Evolutionary conservation across 345 rosid genomes (phyloP).

Genomic region (Eucalyptus marginata): DNA sequence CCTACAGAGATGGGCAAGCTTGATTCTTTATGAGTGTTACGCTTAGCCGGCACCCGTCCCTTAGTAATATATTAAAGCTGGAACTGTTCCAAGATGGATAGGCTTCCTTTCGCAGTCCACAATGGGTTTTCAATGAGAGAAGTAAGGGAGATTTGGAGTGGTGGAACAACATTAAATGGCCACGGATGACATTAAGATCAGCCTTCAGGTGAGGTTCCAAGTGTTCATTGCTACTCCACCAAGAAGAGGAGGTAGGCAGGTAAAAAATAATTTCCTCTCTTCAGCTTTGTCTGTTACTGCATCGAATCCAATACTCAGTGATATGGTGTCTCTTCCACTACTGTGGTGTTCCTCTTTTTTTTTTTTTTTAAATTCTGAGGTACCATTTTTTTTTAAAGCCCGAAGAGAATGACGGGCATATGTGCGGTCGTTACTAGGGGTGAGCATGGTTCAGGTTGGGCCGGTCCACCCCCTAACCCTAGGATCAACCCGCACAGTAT

Average conservation of each 20-base stretch:
- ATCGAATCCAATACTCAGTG: background rate
- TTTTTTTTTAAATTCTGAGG: background rate
- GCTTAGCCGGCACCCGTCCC: slow-evolving; percentile 6
- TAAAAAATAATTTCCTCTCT: background rate
- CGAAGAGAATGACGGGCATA: background rate
- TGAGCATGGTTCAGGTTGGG: no score
- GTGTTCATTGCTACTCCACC: background rate
- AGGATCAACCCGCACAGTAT: no score
- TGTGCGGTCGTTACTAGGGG: background rate
- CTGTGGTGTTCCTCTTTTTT: background rate
- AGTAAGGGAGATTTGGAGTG: slow-evolving; percentile 6
- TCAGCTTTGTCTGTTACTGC: background rate
- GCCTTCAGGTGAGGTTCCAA: slow-evolving; percentile 5
- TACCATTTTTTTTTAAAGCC: background rate
- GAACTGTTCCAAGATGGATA: slow-evolving; percentile 9
- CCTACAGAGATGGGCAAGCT: slow-evolving; percentile 3
- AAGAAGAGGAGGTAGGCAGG: background rate
- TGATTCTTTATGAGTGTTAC: background rate
- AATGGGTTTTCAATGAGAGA: background rate
- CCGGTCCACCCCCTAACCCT: no score
- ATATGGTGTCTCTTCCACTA: background rate
- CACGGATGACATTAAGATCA: background rate
- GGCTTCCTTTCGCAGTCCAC: slow-evolving; percentile 8
- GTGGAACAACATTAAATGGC: slow-evolving; percentile 2
- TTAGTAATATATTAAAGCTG: slow-evolving; percentile 5